A percentile compares a stretch with the other conserved stretches of the same genome.
Conservation (phyloP, 2,329 filamentous ascomycete genomes). For the Exophiala spinifera region DNA sequence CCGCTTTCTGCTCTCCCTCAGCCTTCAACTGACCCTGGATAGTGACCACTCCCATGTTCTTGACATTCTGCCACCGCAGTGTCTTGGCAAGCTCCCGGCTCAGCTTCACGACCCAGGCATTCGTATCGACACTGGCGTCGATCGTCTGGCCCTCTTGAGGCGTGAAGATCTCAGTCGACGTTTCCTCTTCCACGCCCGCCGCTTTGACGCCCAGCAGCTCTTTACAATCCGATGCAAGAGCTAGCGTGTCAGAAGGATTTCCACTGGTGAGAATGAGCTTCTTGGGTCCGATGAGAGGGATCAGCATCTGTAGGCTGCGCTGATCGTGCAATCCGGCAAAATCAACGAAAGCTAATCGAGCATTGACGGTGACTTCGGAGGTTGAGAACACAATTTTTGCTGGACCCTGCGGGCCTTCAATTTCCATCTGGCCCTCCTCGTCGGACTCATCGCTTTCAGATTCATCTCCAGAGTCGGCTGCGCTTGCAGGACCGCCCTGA, state of each 20-base stretch:
- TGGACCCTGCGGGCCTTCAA: slow-evolving; percentile 58
- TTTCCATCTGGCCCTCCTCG: slow-evolving; percentile 50
- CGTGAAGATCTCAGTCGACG: slow-evolving; percentile 69
- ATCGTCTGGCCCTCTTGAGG: slow-evolving; percentile 70
- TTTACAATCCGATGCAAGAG: slow-evolving; percentile 76
- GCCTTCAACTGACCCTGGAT: slow-evolving; percentile 69
- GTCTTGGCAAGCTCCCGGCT: slow-evolving; percentile 80
- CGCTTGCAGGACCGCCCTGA: slow-evolving; percentile 21
- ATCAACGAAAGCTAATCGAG: slow-evolving; percentile 83
- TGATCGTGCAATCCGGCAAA: slow-evolving; percentile 91
- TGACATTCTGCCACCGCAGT: slow-evolving; percentile 91
- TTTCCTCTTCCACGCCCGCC: slow-evolving; percentile 43
- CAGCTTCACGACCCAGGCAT: slow-evolving; percentile 92
- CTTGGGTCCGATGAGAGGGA: slow-evolving; percentile 87
- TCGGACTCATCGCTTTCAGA: slow-evolving; percentile 58
- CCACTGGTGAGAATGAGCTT: slow-evolving; percentile 93
- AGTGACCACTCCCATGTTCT: slow-evolving; percentile 86
- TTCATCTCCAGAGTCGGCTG: slow-evolving; percentile 42
- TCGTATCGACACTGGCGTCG: slow-evolving; percentile 94
- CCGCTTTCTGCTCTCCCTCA: slow-evolving; percentile 40
- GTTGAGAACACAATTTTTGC: slow-evolving; percentile 68
- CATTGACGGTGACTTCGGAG: slow-evolving; percentile 63
- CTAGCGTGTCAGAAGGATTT: slow-evolving; percentile 70
- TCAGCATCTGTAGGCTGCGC: slow-evolving; percentile 87
- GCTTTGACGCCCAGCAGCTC: slow-evolving; percentile 55